Evolutionary conservation across 2,329 filamentous ascomycete genomes (phyloP).

Genomic region (Diaporthe sp.): DNA sequence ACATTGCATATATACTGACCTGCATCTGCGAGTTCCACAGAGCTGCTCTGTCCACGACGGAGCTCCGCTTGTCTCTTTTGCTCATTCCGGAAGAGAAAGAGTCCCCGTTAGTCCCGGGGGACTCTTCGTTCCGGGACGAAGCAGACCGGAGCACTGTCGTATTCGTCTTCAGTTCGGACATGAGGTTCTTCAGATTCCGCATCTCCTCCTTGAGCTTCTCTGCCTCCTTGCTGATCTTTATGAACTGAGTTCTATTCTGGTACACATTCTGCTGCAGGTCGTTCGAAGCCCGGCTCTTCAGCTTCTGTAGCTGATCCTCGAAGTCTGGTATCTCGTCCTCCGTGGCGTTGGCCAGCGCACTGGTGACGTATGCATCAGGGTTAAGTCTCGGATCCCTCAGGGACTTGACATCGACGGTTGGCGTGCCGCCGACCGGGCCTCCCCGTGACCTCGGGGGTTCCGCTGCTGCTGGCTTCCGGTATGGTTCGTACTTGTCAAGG

Average conservation of each 20-base stretch:
- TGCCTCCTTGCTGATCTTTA: constrained; percentile 99
- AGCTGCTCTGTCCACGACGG: constrained; percentile 78
- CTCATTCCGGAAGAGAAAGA: constrained; percentile 69
- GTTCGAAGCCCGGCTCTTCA: constrained; percentile 82
- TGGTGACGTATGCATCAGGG: constrained; percentile 68
- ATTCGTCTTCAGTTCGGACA: constrained; percentile 90
- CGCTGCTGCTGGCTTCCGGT: constrained; percentile 46
- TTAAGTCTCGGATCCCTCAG: constrained; percentile 82
- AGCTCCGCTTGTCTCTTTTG: constrained; percentile 88
- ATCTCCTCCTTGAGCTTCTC: constrained; percentile 98
- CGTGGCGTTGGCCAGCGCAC: constrained; percentile 84
- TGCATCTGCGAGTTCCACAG: constrained; percentile 81
- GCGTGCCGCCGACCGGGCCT: constrained; percentile 63
- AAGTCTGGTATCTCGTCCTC: constrained; percentile 90
- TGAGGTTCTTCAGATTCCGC: constrained; percentile 88
- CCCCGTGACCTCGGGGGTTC: constrained; percentile 48
- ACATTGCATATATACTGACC: constrained; percentile 38
- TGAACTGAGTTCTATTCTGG: constrained; percentile 97
- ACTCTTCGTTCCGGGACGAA: constrained; percentile 65
- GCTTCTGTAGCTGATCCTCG: constrained; percentile 79
- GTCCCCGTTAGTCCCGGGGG: constrained; percentile 60
- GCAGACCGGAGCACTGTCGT: constrained; percentile 75
- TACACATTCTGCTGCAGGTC: constrained; percentile 96
- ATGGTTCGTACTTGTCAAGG: constrained; percentile 70
- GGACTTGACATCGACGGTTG: constrained; percentile 81